phyloP scores from a whole-genome alignment of 202 grass and related monocot species.

The Tripidium arundinaceum region DNA sequence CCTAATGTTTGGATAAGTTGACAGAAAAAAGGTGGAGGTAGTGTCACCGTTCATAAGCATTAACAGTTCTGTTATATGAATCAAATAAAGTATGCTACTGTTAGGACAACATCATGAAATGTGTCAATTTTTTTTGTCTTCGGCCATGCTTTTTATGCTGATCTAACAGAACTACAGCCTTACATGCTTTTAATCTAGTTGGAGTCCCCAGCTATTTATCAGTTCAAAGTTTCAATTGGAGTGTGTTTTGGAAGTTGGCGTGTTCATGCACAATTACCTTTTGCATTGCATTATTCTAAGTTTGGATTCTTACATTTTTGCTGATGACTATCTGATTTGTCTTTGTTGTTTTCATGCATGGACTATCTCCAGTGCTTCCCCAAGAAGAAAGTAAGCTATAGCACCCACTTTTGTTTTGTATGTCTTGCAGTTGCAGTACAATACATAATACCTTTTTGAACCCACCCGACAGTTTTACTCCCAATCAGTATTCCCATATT shows the following conservation, averaged over 20 bases:
- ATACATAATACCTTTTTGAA: conserved; percentile 8
- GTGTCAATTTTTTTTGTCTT: background rate
- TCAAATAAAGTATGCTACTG: background rate
- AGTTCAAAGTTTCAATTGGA: conserved; percentile 9
- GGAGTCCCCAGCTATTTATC: background rate
- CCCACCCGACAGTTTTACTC: background rate
- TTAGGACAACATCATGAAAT: background rate
- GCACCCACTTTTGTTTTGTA: conserved; percentile 13
- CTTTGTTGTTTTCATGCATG: conserved; percentile 37
- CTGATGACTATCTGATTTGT: conserved; percentile 43
- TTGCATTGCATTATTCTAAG: background rate
- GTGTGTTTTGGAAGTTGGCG: background rate
- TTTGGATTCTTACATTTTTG: conserved; percentile 7
- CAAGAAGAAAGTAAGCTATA: conserved; percentile 94
- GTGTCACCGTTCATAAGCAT: background rate
- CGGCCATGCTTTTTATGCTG: background rate
- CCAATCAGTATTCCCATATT: background rate
- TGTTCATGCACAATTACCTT: conserved; percentile 15
- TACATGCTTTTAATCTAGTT: background rate
- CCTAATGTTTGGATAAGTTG: background rate
- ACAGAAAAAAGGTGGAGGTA: background rate
- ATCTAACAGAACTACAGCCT: conserved; percentile 13
- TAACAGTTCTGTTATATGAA: background rate
- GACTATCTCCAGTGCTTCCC: conserved; percentile 66
- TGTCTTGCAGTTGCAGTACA: background rate